Evolutionary conservation across 176 grass and related monocot species (phyloP), one percentile per base, ranked within the genome.

Genomic region (Poa annua): DNA sequence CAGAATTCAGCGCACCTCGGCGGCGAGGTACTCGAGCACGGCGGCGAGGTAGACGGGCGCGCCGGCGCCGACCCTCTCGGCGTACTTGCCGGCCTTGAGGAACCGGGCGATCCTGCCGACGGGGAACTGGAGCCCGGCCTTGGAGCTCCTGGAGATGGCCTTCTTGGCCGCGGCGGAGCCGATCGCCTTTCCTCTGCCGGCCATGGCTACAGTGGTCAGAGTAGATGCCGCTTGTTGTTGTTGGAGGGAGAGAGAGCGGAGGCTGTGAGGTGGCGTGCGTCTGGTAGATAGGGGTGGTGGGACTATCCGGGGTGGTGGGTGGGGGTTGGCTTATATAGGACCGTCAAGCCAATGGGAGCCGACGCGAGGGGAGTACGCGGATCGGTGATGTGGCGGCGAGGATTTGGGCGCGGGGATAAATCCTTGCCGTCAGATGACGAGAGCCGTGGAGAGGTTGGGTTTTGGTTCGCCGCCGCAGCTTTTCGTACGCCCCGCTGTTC

Each of bases 71-170:
- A 99, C 96, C 21, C 96, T 80, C 91, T 99, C 93, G 22, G 97
- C 97, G 71, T 99, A 99, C 85, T 99, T 99, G 38, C 93, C 97
- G 56, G 93, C 89, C 93, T 99, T 99, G 50, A 99, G 78, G 90
- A 96, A 99, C 66, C 97, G 57, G 0, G 97, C 97, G 35, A 99
- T 99, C 83, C 97, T 86, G 1, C 97, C 97, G 1, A 99, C 97
- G 2, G 97, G 97, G 78, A 99, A 99, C 89, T 99, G 93, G 44
- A 99, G 91, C 24, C 97, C 97, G 15, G 93, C 93, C 93, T 99
- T 99, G 91, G 92, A 94, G 63, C 97, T 99, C 84, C 97, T 79
- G 3, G 97, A 96, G 24, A 78, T 82, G 32, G 93, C 91, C 89
- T 96, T 96, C 91, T 96, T 99, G 10, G 87, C 88, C 3, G 89